These are phyloP conservation scores for Carpinus fangiana DNA, from an alignment of 306 rosid species.

Conservation along the genomic window DNA sequence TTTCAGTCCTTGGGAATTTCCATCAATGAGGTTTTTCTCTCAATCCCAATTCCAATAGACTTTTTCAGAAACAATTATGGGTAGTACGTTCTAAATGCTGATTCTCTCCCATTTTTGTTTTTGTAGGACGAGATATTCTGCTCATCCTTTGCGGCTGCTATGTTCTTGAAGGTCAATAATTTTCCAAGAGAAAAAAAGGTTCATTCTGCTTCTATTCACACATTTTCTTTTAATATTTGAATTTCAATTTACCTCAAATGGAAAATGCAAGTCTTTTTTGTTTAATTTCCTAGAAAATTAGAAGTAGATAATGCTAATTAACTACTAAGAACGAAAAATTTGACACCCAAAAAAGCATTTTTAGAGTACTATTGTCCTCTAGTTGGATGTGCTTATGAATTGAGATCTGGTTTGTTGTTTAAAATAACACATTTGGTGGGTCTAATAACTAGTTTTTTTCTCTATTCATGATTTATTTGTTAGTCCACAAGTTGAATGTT, in stretches of 20 bases:
- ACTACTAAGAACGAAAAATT: not conserved
- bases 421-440: not conserved
- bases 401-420: not conserved
- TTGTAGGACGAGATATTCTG: constrained; percentile 86
- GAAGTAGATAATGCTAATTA: not conserved
- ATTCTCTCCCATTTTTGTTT: not conserved
- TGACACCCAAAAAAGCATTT: not conserved
- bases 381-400: not conserved
- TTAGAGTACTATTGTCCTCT: not conserved
- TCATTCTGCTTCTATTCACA: not conserved
- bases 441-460: not conserved
- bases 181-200: constrained; percentile 84
- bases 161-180: constrained; percentile 75
- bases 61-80: not conserved
- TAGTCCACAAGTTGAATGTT: not conserved
- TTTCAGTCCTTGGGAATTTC: constrained; percentile 82
- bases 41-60: not conserved
- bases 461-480: not conserved
- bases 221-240: not conserved
- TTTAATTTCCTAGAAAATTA: not conserved
- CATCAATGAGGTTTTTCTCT: constrained; percentile 56
- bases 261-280: not conserved
- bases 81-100: not conserved
- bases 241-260: not conserved
- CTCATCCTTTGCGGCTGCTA: constrained; percentile 95